A percentile compares a stretch with the other conserved stretches of the same genome.
These are phyloP conservation scores for Jatropha podagrica DNA, from an alignment of 441 rosid genomes.

Conservation along the genomic window DNA sequence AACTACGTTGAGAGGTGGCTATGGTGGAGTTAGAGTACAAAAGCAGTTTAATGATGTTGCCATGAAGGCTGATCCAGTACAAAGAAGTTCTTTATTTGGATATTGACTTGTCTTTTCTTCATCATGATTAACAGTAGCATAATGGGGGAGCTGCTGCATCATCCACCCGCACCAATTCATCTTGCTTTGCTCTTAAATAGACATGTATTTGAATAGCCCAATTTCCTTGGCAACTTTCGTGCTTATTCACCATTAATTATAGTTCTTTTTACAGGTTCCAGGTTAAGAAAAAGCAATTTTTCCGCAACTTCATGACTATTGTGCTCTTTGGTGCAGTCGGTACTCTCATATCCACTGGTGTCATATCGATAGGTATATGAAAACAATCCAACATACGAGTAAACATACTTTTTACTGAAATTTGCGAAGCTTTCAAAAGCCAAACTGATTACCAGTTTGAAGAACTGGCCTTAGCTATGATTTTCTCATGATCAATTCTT, in stretches of 20 bases:
- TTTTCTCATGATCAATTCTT: slow-evolving; percentile 3
- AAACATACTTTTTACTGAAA: neutral
- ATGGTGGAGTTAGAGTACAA: neutral
- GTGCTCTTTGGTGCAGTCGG: slow-evolving; percentile 90
- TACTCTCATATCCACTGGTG: slow-evolving; percentile 77
- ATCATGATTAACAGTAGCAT: neutral
- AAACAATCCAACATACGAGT: neutral
- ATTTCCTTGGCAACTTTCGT: neutral
- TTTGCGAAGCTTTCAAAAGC: neutral
- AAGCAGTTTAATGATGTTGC: neutral
- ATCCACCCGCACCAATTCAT: neutral
- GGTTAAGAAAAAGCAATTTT: slow-evolving; percentile 97
- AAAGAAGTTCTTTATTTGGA: neutral
- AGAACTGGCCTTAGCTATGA: slow-evolving; percentile 8
- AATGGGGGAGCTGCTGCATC: neutral
- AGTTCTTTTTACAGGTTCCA: slow-evolving; percentile 56
- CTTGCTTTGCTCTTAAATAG: neutral
- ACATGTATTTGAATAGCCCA: neutral
- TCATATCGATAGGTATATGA: slow-evolving; percentile 67
- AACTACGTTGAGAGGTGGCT: neutral
- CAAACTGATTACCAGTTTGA: neutral
- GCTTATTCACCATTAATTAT: neutral
- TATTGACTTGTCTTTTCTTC: neutral
- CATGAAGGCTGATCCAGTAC: no score
- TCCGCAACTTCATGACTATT: slow-evolving; percentile 90